These are phyloP conservation scores for Grosmannia clavigera DNA, from an alignment of 2,329 filamentous ascomycete genomes.

Conservation along the genomic window DNA sequence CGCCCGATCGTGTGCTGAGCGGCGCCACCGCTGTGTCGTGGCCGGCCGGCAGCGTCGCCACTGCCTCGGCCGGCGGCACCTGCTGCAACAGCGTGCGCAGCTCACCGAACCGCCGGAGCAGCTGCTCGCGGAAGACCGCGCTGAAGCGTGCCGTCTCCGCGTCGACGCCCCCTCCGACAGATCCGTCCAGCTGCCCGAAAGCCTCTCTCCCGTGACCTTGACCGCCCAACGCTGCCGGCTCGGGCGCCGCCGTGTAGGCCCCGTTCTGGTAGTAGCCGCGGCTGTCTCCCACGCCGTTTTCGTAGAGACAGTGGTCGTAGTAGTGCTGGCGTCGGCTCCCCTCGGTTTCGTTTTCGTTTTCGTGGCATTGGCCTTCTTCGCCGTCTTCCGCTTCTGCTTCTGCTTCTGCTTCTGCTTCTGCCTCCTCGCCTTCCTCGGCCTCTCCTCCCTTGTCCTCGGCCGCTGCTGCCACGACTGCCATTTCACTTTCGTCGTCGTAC, in stretches of 20 bases:
- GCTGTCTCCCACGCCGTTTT: constrained; percentile 36
- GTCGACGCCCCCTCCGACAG: not conserved
- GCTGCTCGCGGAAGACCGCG: constrained; percentile 53
- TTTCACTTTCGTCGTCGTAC: constrained; percentile 16
- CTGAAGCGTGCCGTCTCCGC: constrained; percentile 31
- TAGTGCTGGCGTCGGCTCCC: constrained; percentile 4
- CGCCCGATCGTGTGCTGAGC: constrained; percentile 38
- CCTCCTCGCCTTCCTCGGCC: constrained; percentile 1
- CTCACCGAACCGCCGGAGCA: constrained; percentile 51
- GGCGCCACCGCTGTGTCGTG: constrained; percentile 43
- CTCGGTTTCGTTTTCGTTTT: not conserved
- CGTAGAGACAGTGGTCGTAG: constrained; percentile 32
- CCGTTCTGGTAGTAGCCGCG: constrained; percentile 65
- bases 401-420: constrained; percentile 11
- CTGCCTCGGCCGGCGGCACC: constrained; percentile 37
- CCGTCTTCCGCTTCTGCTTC: not conserved
- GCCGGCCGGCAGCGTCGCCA: constrained; percentile 38
- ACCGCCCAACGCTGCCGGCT: constrained; percentile 14
- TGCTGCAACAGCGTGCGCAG: constrained; percentile 51
- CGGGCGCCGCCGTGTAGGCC: constrained; percentile 56
- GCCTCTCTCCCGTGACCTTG: not conserved
- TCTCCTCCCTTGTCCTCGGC: not conserved
- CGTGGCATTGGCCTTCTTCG: not conserved
- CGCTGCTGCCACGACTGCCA: too few relatives aligned
- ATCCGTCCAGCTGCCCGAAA: too few relatives aligned